phyloP scores from a whole-genome alignment of 352 stramenopile genomes.

The Phytopythium sindhum region DNA sequence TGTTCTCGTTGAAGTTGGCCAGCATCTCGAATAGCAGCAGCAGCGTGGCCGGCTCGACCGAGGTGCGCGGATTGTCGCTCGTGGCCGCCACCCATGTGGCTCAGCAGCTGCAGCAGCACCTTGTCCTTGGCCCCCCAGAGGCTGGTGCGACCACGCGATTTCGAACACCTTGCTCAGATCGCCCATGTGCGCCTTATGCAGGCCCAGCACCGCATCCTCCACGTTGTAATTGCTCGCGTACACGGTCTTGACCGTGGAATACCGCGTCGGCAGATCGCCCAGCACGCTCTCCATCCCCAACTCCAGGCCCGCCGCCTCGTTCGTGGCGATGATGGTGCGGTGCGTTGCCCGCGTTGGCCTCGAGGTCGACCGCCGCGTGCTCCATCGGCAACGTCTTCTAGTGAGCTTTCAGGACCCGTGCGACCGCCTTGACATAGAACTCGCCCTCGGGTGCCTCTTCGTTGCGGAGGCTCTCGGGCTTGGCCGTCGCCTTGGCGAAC shows the following conservation, averaged over 20 bases:
- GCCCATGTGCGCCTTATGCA: conserved; percentile 90
- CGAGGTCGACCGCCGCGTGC: conserved; percentile 65
- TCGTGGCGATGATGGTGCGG: conserved; percentile 70
- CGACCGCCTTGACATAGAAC: conserved; percentile 57
- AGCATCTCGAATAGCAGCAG: conserved; percentile 84
- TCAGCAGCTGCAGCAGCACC: conserved; percentile 71
- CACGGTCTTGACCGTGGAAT: conserved; percentile 69
- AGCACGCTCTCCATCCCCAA: conserved; percentile 62
- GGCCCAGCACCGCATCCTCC: conserved; percentile 73
- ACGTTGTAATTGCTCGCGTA: conserved; percentile 79
- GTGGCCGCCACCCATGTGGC: conserved; percentile 37
- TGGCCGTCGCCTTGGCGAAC: conserved; percentile 87
- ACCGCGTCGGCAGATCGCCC: conserved; percentile 76
- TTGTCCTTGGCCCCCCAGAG: conserved; percentile 87
- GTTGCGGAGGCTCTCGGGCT: conserved; percentile 71
- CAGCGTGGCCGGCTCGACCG: conserved; percentile 63
- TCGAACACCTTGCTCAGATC: conserved; percentile 82
- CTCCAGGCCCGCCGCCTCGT: conserved; percentile 59
- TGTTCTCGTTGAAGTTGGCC: conserved; percentile 84
- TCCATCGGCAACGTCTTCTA: conserved; percentile 51
- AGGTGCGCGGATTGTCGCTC: conserved; percentile 35
- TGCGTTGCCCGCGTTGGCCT: conserved; percentile 63
- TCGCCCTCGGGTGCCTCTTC: conserved; percentile 28
- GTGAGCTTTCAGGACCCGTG: conserved; percentile 61
- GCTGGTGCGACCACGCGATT: conserved; percentile 90